Conservation (phyloP, 139 green algal species). For the Chara braunii region DNA sequence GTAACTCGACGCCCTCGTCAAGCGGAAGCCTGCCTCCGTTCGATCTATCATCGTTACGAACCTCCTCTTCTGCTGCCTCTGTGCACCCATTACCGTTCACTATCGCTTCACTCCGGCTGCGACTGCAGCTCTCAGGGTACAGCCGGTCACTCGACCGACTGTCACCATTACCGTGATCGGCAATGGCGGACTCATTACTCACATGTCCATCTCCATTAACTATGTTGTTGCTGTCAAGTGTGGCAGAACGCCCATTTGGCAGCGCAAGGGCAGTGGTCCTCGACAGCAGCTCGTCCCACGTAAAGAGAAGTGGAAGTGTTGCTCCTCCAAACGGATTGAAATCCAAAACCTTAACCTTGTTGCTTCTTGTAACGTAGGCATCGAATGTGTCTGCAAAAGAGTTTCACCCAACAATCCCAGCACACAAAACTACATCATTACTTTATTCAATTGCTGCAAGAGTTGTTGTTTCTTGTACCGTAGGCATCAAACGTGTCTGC, state of each 20-base stretch:
- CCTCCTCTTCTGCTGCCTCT: background rate
- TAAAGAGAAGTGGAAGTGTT: constrained; percentile 80
- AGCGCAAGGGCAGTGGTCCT: background rate
- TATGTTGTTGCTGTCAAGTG: background rate
- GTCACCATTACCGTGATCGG: background rate
- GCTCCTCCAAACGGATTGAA: constrained; percentile 73
- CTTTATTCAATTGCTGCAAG: background rate
- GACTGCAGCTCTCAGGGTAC: background rate
- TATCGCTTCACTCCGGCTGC: background rate
- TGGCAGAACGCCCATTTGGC: background rate
- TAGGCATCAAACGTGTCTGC: background rate
- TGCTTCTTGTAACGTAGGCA: constrained; percentile 64
- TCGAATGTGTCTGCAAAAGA: constrained; percentile 52
- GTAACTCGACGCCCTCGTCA: constrained; percentile 5
- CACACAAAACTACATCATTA: background rate
- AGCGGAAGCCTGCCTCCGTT: background rate
- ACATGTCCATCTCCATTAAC: background rate
- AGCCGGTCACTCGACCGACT: background rate
- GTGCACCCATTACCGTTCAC: background rate
- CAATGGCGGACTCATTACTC: background rate
- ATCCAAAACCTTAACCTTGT: constrained; percentile 68
- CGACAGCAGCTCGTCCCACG: constrained; percentile 54
- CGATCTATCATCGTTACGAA: background rate
- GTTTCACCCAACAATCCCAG: background rate
- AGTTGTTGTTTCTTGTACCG: background rate